Evolutionary conservation across 2,329 filamentous ascomycete genomes (phyloP).

Genomic region (Aspergillus ochraceus): DNA sequence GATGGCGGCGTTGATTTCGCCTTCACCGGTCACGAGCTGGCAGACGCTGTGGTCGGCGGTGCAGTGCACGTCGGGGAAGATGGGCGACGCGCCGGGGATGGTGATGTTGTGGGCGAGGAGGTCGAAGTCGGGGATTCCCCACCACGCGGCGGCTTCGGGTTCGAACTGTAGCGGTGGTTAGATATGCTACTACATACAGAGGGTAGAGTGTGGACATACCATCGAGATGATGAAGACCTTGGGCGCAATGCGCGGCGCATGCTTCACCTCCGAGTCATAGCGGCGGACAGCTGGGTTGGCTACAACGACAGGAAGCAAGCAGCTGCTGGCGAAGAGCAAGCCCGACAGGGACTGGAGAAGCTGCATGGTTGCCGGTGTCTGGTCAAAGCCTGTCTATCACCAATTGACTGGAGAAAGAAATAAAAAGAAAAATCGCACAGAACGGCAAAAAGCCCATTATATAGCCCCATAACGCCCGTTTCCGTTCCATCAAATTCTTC

Average conservation of each 20-base stretch:
- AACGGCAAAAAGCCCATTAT: neutral
- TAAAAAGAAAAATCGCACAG: neutral
- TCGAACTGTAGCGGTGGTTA: slow-evolving; percentile 50
- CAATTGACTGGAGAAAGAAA: neutral
- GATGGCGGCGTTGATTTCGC: slow-evolving; percentile 73
- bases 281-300: neutral
- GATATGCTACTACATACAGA: neutral
- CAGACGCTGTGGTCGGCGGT: slow-evolving; percentile 62
- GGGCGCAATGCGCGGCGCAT: slow-evolving; percentile 36
- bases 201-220: neutral
- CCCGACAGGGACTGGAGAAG: slow-evolving; percentile 15
- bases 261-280: neutral
- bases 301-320: slow-evolving; percentile 9
- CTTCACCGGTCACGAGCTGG: slow-evolving; percentile 67
- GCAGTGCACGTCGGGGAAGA: slow-evolving; percentile 67
- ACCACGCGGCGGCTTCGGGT: slow-evolving; percentile 64
- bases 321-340: slow-evolving; percentile 16
- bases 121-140: slow-evolving; percentile 56
- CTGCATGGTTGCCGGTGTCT: slow-evolving; percentile 8
- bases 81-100: slow-evolving; percentile 63
- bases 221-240: slow-evolving; percentile 34
- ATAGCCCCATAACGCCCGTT: neutral
- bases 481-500: neutral
- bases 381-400: neutral
- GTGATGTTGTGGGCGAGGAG: slow-evolving; percentile 59